These are phyloP conservation scores for Pinguiococcus pyrenoidosus DNA, from an alignment of 108 stramenopile genomes.

Conservation along the genomic window DNA sequence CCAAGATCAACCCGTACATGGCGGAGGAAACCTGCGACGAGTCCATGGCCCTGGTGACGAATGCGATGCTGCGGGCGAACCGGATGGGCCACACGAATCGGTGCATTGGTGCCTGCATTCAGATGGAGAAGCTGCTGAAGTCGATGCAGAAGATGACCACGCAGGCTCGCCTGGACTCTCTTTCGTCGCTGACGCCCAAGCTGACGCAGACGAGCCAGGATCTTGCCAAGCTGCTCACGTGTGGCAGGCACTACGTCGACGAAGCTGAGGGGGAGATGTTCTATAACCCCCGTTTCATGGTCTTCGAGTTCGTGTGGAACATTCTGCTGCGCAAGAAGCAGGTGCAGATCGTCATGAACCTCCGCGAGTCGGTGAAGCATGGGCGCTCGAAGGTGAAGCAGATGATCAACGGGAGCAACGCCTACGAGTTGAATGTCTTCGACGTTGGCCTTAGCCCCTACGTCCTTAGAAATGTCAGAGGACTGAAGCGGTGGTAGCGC, in stretches of 20 bases:
- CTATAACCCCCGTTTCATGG: conserved; percentile 22
- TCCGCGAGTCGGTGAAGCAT: conserved; percentile 1
- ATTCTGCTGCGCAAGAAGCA: conserved; percentile 17
- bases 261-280: background rate
- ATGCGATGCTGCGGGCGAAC: conserved; percentile 14
- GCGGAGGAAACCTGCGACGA: background rate
- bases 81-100: conserved; percentile 20
- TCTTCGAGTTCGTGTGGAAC: conserved; percentile 20
- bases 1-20: conserved; percentile 12
- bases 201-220: conserved; percentile 8
- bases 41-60: background rate
- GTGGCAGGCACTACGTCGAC: conserved; percentile 12
- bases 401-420: conserved; percentile 39
- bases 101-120: conserved; percentile 10
- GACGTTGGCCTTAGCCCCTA: too few species aligned
- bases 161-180: too few species aligned
- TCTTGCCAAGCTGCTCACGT: conserved; percentile 8
- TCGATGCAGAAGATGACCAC: background rate
- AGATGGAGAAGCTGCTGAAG: conserved; percentile 3
- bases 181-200: too few species aligned
- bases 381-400: conserved; percentile 11
- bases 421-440: too few species aligned
- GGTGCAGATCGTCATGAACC: conserved; percentile 11
- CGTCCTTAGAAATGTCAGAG: too few species aligned
- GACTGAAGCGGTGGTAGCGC: too few species aligned